A percentile compares a stretch with the other conserved stretches of the same genome.
These are phyloP conservation scores for Spinellus fusiger DNA, from an alignment of 192 early-diverging fungal species.

Conservation along the genomic window DNA sequence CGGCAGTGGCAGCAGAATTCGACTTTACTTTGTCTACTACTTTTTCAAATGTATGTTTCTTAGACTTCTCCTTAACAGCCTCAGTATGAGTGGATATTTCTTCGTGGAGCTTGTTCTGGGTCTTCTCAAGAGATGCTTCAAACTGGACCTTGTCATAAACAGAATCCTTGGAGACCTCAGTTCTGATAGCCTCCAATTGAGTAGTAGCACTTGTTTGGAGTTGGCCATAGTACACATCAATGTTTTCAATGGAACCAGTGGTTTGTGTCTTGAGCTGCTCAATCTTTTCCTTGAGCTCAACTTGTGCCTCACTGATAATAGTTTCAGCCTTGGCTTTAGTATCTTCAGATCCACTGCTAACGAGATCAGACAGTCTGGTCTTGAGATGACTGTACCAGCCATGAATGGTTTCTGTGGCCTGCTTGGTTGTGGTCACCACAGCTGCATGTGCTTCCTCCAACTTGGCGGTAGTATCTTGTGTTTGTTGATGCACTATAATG, in stretches of 20 bases:
- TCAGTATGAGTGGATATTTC: conserved; percentile 4
- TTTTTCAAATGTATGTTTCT: neutral
- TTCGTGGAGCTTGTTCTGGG: neutral
- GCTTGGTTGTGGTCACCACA: conserved; percentile 1
- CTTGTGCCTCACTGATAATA: conserved; percentile 4
- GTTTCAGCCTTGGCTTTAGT: neutral
- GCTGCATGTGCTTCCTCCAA: neutral
- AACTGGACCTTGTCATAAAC: neutral
- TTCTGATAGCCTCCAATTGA: conserved; percentile 2
- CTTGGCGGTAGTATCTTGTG: no score
- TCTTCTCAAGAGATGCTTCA: neutral
- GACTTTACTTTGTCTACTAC: conserved; percentile 9
- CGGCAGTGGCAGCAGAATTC: conserved; percentile 11
- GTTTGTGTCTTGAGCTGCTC: neutral
- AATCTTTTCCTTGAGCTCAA: conserved; percentile 10
- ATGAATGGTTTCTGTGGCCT: conserved; percentile 6
- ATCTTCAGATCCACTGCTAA: neutral
- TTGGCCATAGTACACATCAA: conserved; percentile 12
- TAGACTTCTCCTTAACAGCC: conserved; percentile 1
- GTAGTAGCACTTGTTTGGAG: neutral
- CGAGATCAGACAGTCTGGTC: neutral
- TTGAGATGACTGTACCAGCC: neutral
- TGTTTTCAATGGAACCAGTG: neutral
- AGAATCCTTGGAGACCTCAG: neutral
- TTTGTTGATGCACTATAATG: no score